Base-by-base conservation (phyloP, 1,284 basidiomycete genomes). In the Puccinia horiana region DNA sequence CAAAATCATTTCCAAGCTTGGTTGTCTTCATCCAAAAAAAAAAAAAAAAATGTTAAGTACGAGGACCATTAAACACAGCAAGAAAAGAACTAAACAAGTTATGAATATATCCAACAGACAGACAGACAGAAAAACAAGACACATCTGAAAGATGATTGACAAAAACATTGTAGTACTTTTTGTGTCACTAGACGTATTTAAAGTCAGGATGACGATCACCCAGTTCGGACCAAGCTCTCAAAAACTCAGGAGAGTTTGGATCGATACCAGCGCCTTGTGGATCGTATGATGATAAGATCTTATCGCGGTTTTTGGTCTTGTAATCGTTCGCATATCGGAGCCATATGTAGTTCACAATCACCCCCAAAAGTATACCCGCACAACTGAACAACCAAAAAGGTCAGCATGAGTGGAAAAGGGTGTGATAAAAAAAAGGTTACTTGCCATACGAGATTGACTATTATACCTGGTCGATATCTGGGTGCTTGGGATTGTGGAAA, bases 171-270 rank as follows among this genome's bases (percentile, higher is more conserved):
- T n/a, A n/a, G n/a, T n/a, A n/a, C n/a, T n/a, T n/a, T n/a, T n/a
- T n/a, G n/a, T n/a, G n/a, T 76, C n/a, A 76, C 14, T 56, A 76
- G 32, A 58, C 52, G 37, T 76, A 76, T 56, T 56, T 58, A 49
- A 76, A 76, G 54, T 76, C 73, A 12, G 73, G 73, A 76, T 76
- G 73, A 37, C 20, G 35, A 32, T 76, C 73, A 20, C 73, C 73
- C 37, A 76, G 35, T 58, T 76, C 73, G 0, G 32, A n/a, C 35
- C 54, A 54, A 37, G 73, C 73, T 0, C 73, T 32, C 11, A 40
- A 20, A 29, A 40, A 40, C 42, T 67, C 35, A 4, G 65, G 65
- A 23, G 65, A 67, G 42, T 42, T 23, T 6, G 35, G 65, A 12
- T 1, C 14, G 20, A 40, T 8, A 1, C n/a, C 56, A 29, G 26